phyloP scores from a whole-genome alignment of 2,329 filamentous ascomycete species.

The Paradendryphiella salina region DNA sequence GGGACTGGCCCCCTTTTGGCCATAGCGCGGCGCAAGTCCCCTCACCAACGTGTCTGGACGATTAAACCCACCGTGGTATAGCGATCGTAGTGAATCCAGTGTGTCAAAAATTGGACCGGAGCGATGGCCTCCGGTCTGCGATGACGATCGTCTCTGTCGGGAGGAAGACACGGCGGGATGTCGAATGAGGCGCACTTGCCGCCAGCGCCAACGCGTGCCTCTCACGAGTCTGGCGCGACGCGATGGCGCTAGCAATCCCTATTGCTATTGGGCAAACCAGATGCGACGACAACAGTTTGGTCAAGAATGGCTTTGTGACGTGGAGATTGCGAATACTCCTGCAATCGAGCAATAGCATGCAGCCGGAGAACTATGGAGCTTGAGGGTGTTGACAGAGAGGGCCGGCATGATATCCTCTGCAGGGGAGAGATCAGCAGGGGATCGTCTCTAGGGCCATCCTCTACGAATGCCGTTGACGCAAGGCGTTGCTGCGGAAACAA shows the following conservation, averaged over 20 bases:
- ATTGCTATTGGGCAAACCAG: constrained; percentile 25
- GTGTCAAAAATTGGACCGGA: background rate
- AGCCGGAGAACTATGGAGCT: background rate
- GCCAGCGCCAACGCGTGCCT: background rate
- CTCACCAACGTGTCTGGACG: background rate
- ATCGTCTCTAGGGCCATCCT: background rate
- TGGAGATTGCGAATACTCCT: constrained; percentile 26
- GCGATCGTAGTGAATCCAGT: background rate
- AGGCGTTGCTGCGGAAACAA: constrained; percentile 1
- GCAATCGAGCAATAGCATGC: constrained; percentile 4
- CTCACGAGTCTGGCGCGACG: background rate
- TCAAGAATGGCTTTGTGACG: constrained; percentile 22
- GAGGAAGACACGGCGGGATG: constrained; percentile 5
- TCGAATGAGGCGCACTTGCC: constrained; percentile 9
- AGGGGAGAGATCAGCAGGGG: constrained; percentile 7
- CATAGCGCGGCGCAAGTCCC: constrained; percentile 1
- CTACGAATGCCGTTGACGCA: constrained; percentile 4
- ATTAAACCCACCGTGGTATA: background rate
- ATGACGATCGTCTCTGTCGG: background rate
- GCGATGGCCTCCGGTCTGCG: background rate
- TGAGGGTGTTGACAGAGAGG: background rate
- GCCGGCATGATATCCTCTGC: constrained; percentile 1
- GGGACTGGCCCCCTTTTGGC: constrained; percentile 3
- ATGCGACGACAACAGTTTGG: constrained; percentile 9
- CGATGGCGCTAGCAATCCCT: constrained; percentile 7